Evolutionary conservation across 208 protist species (phyloP), one percentile per base, ranked within the genome.

Genomic region (Leishmania major): DNA sequence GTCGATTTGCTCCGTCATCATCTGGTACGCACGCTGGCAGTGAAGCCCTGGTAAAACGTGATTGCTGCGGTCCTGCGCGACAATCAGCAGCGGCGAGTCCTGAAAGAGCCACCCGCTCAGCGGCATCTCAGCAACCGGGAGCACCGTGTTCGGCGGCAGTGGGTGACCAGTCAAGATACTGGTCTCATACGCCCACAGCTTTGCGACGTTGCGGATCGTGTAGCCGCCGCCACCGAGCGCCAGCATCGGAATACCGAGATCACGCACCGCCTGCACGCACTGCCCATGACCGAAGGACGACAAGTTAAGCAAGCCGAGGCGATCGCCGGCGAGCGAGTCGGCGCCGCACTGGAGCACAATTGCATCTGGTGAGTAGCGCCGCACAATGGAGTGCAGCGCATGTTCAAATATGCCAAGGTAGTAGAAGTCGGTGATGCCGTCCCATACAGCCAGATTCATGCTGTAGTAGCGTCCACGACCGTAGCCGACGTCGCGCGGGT

Each of bases 141-240:
- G 90, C 64, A 85, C 78, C 13, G 88, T 92, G 82, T 89, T 93
- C 35, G 92, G 84, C 57, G 91, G 86, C n/a, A 96, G 70, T 31
- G 86, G 91, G 69, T 89, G 89, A 8, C 91, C 93, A 73, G 90
- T 93, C 6, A 97, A 83, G 70, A 97, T 92, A 81, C 95, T 92
- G 53, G 95, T 97, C 92, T 97, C 93, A 81, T 97, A 97, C 40
- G 98, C 95, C 99, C 99, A 99, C 84, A 99, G 99, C 64, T 99
- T 96, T 15, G 99, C 99, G 64, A 99, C 99, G 88, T 99, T 99
- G 59, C 97, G 83, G 45, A 99, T 97, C 25, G 98, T 99, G 90
- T 99, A 99, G 19, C 99, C 99, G 79, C 99, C 99, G 64, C 99
- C 99, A 37, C 99, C 99, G 0, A 99, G 80, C 3, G 99, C 93